A percentile compares a stretch with the other conserved stretches of the same genome.
phyloP scores from a whole-genome alignment of 2,329 filamentous ascomycete species.

The Metarhizium robertsii region DNA sequence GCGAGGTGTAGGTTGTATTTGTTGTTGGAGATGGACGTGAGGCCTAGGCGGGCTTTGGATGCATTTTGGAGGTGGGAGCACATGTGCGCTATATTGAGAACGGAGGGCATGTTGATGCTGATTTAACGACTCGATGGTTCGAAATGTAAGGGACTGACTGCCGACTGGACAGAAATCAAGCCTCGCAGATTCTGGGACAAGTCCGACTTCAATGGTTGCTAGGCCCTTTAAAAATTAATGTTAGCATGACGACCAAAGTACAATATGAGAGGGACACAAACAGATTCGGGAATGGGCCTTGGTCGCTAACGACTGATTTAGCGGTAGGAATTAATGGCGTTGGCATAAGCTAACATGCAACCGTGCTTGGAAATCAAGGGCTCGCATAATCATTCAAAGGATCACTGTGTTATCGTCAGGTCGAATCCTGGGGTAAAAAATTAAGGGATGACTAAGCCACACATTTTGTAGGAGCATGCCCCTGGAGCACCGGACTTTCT shows the following conservation, averaged over 20 bases:
- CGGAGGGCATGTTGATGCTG: conserved; percentile 28
- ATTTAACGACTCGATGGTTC: neutral
- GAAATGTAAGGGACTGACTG: neutral
- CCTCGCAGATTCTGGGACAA: neutral
- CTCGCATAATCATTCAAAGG: neutral
- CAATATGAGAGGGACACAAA: neutral
- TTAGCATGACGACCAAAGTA: neutral
- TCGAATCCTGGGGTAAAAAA: neutral
- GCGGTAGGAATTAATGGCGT: too few relatives aligned
- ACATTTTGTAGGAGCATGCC: too few relatives aligned
- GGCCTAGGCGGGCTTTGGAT: conserved; percentile 68
- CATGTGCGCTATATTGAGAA: conserved; percentile 67
- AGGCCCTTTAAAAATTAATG: neutral
- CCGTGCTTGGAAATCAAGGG: neutral
- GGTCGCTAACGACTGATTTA: neutral
- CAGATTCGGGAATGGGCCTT: neutral
- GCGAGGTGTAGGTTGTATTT: conserved; percentile 71
- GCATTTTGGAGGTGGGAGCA: conserved; percentile 91
- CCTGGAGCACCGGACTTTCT: neutral
- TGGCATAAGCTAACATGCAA: neutral
- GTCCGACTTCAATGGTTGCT: neutral
- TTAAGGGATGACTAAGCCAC: neutral
- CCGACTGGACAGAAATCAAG: neutral
- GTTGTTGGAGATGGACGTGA: conserved; percentile 73
- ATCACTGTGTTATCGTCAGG: neutral